These are phyloP conservation scores for Macrophomina phaseolina DNA, from an alignment of 2,329 filamentous ascomycete species.

Conservation along the genomic window DNA sequence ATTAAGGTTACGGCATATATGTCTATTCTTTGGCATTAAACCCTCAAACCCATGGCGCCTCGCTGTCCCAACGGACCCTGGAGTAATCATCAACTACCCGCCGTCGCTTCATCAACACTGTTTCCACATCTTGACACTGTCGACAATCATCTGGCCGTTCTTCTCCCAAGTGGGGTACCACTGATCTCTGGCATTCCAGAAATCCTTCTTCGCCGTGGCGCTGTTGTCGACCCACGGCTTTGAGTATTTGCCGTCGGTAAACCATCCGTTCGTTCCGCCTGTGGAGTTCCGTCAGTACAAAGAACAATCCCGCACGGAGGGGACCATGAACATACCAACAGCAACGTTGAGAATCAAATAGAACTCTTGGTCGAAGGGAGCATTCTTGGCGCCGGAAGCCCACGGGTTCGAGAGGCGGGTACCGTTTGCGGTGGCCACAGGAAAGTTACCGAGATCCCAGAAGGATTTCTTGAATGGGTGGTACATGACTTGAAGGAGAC, in stretches of 20 bases:
- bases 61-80: neutral
- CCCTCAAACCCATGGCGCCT: neutral
- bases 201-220: conserved; percentile 23
- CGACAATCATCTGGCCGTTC: conserved; percentile 32
- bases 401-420: conserved; percentile 46
- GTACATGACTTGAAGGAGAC: conserved; percentile 31
- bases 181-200: conserved; percentile 23
- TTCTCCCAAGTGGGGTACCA: conserved; percentile 30
- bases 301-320: too few relatives aligned
- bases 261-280: conserved; percentile 26
- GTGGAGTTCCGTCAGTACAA: neutral
- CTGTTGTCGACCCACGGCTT: conserved; percentile 29
- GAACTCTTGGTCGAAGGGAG: conserved; percentile 51
- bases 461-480: conserved; percentile 34
- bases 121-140: conserved; percentile 33
- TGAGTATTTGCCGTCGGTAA: conserved; percentile 23
- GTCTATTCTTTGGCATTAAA: neutral
- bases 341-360: conserved; percentile 50
- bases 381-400: conserved; percentile 40
- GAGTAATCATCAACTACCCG: neutral
- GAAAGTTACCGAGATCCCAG: conserved; percentile 48
- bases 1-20: neutral
- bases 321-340: conserved; percentile 31
- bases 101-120: conserved; percentile 17
- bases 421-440: conserved; percentile 40